Percentiles rank a stretch among this genome's conserved stretches.
Evolutionary conservation across 2,329 filamentous ascomycete species (phyloP).

Genomic region (Balansia obtecta): DNA sequence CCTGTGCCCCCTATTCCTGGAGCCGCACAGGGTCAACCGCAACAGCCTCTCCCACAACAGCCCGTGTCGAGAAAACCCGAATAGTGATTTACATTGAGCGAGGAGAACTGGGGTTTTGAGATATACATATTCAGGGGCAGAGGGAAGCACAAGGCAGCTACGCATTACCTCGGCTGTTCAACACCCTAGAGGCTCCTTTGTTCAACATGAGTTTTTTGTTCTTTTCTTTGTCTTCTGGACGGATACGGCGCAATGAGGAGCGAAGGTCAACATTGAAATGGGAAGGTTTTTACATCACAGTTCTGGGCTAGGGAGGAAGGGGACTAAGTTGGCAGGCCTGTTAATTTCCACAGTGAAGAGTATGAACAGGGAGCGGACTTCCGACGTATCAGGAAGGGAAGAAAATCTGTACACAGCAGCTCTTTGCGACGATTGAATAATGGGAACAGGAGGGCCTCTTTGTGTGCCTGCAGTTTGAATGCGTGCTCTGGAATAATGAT

Average conservation of each 20-base stretch:
- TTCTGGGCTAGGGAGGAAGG: background rate
- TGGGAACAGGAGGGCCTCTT: background rate
- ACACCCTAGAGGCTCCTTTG: no score
- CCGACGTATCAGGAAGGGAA: background rate
- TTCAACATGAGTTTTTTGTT: background rate
- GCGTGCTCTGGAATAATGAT: no score
- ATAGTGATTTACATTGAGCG: background rate
- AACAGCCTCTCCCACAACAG: conserved; percentile 13
- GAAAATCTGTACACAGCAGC: conserved; percentile 2
- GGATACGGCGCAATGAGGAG: conserved; percentile 5
- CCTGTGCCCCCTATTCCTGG: conserved; percentile 30
- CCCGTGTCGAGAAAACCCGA: background rate
- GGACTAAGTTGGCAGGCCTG: background rate
- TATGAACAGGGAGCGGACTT: background rate
- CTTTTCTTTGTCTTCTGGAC: background rate
- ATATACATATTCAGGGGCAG: no score
- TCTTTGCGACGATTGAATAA: conserved; percentile 1
- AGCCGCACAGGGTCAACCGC: conserved; percentile 15
- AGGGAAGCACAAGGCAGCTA: no score
- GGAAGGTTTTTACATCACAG: background rate
- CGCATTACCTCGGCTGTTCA: no score
- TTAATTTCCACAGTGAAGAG: background rate
- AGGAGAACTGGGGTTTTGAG: background rate
- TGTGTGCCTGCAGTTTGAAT: background rate
- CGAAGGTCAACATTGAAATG: background rate